Percentiles rank a stretch among this genome's conserved stretches.
Evolutionary conservation across 2,329 filamentous ascomycete genomes (phyloP).

Genomic region (Rhynchosporium secalis): DNA sequence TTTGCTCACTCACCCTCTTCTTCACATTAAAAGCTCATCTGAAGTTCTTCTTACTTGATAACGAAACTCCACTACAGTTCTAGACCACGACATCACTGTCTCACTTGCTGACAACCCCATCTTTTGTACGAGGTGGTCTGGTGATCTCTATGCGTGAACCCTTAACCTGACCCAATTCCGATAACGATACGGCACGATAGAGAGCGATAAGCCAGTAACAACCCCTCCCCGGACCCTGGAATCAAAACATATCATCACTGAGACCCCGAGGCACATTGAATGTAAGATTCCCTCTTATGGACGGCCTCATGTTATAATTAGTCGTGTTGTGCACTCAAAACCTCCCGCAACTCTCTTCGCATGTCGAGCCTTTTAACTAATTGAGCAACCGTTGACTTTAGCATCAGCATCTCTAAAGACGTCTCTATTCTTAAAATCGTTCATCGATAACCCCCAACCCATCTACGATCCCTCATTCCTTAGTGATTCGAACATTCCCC

Average conservation of each 20-base stretch:
- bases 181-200: slow-evolving; percentile 5
- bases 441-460: neutral
- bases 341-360: neutral
- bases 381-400: slow-evolving; percentile 10
- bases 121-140: slow-evolving; percentile 6
- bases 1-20: neutral
- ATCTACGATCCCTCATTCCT: neutral
- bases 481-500: neutral
- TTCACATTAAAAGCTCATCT: neutral
- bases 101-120: neutral
- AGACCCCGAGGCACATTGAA: neutral
- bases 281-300: slow-evolving; percentile 5
- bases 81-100: slow-evolving; percentile 6
- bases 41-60: slow-evolving; percentile 59
- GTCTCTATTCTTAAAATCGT: neutral
- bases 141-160: slow-evolving; percentile 12
- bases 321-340: neutral
- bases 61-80: slow-evolving; percentile 33
- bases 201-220: slow-evolving; percentile 4
- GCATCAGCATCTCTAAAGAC: neutral
- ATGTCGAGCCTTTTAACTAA: neutral
- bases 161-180: neutral
- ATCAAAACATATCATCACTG: neutral
- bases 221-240: neutral
- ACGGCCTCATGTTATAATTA: neutral